Evolutionary conservation across 2,329 filamentous ascomycete genomes (phyloP).

Genomic region (Botryotinia convoluta): DNA sequence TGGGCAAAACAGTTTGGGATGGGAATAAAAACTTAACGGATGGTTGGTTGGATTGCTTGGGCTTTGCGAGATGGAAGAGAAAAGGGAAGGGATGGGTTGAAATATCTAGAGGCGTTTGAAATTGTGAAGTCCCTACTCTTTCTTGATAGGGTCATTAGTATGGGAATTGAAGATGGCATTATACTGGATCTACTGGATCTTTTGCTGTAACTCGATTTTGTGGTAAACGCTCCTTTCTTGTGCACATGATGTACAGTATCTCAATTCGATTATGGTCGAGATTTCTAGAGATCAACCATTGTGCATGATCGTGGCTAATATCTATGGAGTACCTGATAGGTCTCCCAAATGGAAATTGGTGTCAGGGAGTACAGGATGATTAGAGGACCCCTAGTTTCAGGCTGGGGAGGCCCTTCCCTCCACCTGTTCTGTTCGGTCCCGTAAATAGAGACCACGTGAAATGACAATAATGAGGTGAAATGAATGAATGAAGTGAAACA

Average conservation of each 20-base stretch:
- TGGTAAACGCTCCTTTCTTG: background rate
- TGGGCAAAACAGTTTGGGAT: constrained; percentile 1
- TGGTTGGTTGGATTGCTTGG: constrained; percentile 6
- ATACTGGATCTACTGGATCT: background rate
- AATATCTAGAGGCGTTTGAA: constrained; percentile 13
- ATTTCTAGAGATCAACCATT: background rate
- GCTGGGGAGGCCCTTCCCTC: background rate
- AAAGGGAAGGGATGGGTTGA: constrained; percentile 7
- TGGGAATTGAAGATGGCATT: background rate
- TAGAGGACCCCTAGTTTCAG: background rate
- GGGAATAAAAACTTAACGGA: background rate
- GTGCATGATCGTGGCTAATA: background rate
- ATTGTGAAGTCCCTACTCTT: background rate
- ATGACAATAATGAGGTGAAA: background rate
- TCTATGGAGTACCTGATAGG: background rate
- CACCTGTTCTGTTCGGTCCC: background rate
- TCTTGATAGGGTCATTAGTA: background rate
- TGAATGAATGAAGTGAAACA: background rate
- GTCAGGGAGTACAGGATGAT: background rate
- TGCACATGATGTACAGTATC: background rate
- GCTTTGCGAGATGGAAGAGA: constrained; percentile 12
- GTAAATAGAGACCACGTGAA: background rate
- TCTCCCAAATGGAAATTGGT: background rate
- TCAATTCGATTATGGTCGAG: background rate
- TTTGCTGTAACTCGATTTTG: background rate